These are phyloP conservation scores for Solanum arcanum DNA, from an alignment of 257 asterid species.

Conservation along the genomic window DNA sequence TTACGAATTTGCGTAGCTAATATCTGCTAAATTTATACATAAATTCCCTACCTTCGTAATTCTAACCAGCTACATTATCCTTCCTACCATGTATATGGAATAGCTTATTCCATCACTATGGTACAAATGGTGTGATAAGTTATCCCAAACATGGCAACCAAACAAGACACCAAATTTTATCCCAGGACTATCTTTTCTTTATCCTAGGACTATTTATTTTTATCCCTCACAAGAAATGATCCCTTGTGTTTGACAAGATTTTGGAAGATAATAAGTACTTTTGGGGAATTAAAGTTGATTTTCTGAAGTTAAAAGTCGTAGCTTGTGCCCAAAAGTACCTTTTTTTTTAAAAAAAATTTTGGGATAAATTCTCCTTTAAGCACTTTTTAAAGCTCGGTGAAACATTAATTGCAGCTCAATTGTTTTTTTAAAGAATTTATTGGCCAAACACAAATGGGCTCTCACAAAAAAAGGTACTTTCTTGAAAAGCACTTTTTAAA, in stretches of 20 bases:
- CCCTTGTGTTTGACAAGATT: not conserved
- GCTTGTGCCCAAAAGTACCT: not conserved
- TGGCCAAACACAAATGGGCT: not conserved
- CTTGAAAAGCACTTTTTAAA: not conserved
- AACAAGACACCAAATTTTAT: no score
- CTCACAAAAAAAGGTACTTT: not conserved
- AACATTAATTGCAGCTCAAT: not conserved
- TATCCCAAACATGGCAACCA: no score
- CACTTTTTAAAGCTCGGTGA: not conserved
- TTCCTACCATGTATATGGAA: no score
- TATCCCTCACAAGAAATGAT: not conserved
- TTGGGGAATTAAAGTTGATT: not conserved
- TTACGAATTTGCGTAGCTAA: not conserved
- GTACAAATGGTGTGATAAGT: no score
- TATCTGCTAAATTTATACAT: not conserved
- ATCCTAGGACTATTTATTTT: not conserved
- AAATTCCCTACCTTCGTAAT: not conserved
- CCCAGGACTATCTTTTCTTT: no score
- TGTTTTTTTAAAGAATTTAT: not conserved
- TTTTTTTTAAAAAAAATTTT: not conserved
- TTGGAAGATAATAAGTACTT: not conserved
- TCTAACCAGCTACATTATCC: not conserved
- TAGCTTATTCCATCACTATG: no score
- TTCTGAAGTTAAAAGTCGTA: not conserved
- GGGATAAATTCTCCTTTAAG: not conserved